Percentiles rank a stretch among this genome's conserved stretches.
Conservation (phyloP, 495 filamentous ascomycete genomes). For the Sporormia fimetaria region DNA sequence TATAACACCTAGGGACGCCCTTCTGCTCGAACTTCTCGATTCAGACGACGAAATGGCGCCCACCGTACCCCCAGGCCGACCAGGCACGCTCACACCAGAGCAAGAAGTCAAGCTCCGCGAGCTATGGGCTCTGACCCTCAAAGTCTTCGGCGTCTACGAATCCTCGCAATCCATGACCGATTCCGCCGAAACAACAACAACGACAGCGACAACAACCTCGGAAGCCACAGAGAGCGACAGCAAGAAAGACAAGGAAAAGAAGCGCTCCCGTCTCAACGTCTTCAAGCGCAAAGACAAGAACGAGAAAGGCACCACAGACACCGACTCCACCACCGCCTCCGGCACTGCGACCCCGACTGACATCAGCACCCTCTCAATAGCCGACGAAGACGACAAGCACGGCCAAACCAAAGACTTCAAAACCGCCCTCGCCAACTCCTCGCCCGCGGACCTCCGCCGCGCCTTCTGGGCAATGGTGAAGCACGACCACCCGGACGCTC, state of each 20-base stretch:
- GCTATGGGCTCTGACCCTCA: constrained; percentile 68
- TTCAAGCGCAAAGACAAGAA: constrained; percentile 51
- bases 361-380: constrained; percentile 19
- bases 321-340: constrained; percentile 25
- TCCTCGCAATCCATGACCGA: constrained; percentile 1
- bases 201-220: constrained; percentile 23
- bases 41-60: constrained; percentile 32
- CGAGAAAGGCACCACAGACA: constrained; percentile 37
- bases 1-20: neutral
- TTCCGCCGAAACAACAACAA: constrained; percentile 27
- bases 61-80: constrained; percentile 55
- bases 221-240: constrained; percentile 24
- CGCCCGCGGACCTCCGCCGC: constrained; percentile 65
- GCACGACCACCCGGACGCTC: constrained; percentile 81
- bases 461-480: constrained; percentile 96
- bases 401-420: constrained; percentile 80
- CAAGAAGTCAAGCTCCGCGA: constrained; percentile 81
- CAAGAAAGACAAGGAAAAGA: constrained; percentile 58
- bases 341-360: constrained; percentile 28
- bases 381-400: constrained; percentile 78
- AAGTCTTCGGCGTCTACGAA: constrained; percentile 59
- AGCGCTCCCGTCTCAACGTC: constrained; percentile 47
- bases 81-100: constrained; percentile 76
- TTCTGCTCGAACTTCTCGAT: constrained; percentile 10
- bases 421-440: constrained; percentile 59